Evolutionary conservation across 2,329 filamentous ascomycete species (phyloP).

Genomic region (Neospermospora avenae): DNA sequence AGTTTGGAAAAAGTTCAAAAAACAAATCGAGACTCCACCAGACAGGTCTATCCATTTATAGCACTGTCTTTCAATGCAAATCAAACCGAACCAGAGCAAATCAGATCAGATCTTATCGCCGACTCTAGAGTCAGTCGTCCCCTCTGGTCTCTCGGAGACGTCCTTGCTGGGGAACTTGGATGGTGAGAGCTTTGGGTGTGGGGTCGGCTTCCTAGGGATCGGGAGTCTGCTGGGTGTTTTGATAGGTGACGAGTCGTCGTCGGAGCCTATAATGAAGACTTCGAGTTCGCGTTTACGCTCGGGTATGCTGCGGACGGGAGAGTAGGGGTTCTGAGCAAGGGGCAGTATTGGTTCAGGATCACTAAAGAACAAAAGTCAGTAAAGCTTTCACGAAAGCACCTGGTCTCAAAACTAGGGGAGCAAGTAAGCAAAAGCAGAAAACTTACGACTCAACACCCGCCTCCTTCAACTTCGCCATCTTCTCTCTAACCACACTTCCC

Average conservation of each 20-base stretch:
- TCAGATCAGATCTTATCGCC: too few relatives aligned
- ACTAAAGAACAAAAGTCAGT: neutral
- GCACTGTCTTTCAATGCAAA: too few relatives aligned
- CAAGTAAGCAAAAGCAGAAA: neutral
- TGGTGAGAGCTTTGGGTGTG: neutral
- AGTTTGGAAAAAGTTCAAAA: too few relatives aligned
- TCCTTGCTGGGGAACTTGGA: neutral
- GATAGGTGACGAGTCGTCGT: neutral
- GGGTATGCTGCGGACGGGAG: neutral
- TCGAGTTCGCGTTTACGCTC: neutral
- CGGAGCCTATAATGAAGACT: neutral
- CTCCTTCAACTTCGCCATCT: slow-evolving; percentile 7
- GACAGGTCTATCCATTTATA: too few relatives aligned
- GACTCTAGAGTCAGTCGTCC: too few relatives aligned
- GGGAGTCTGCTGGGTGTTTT: neutral
- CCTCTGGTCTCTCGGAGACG: too few relatives aligned
- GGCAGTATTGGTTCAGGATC: neutral
- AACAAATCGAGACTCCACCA: too few relatives aligned
- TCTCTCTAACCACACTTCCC: slow-evolving; percentile 1
- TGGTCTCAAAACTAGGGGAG: neutral
- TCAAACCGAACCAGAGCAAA: too few relatives aligned
- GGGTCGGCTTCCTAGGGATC: neutral
- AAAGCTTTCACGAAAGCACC: too few relatives aligned
- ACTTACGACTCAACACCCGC: slow-evolving; percentile 1
- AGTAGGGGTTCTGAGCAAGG: neutral